These are phyloP conservation scores for Plectranthus barbatus DNA, from an alignment of 257 asterid species.

Conservation along the genomic window DNA sequence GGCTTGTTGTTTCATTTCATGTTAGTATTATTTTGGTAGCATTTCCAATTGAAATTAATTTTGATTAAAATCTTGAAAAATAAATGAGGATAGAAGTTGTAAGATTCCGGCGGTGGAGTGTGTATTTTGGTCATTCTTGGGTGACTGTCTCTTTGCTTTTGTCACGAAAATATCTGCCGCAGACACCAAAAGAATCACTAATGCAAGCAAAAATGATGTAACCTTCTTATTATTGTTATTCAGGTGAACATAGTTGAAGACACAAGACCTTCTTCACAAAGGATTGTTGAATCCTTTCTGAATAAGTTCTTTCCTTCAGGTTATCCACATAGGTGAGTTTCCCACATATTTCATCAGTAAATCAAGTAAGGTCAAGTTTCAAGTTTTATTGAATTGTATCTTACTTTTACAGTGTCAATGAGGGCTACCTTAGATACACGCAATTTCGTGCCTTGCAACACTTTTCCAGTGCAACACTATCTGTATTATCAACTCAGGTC, in stretches of 20 bases:
- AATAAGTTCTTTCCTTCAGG: slow-evolving; percentile 93
- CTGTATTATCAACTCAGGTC: slow-evolving; percentile 97
- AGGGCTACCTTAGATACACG: slow-evolving; percentile 93
- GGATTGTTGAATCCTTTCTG: slow-evolving; percentile 57
- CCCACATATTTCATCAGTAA: neutral
- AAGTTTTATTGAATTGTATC: neutral
- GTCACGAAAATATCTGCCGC: neutral
- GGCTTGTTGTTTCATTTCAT: neutral
- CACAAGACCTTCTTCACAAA: slow-evolving; percentile 57
- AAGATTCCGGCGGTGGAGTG: neutral
- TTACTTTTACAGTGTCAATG: slow-evolving; percentile 69
- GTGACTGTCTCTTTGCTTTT: neutral
- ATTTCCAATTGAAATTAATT: neutral
- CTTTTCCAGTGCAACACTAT: slow-evolving; percentile 84
- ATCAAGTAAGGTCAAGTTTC: neutral
- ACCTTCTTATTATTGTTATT: slow-evolving; percentile 4
- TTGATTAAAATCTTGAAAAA: neutral
- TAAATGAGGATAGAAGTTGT: neutral
- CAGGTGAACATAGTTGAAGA: slow-evolving; percentile 80
- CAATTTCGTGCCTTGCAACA: slow-evolving; percentile 94
- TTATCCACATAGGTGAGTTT: slow-evolving; percentile 73
- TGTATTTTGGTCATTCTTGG: neutral
- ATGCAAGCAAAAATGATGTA: too few relatives aligned
- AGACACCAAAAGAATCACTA: too few relatives aligned
- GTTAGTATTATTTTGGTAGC: neutral